Percentiles rank a stretch among this genome's conserved stretches.
phyloP scores from a whole-genome alignment of 192 early-diverging fungal species.

The Lunasporangiospora selenospora region DNA sequence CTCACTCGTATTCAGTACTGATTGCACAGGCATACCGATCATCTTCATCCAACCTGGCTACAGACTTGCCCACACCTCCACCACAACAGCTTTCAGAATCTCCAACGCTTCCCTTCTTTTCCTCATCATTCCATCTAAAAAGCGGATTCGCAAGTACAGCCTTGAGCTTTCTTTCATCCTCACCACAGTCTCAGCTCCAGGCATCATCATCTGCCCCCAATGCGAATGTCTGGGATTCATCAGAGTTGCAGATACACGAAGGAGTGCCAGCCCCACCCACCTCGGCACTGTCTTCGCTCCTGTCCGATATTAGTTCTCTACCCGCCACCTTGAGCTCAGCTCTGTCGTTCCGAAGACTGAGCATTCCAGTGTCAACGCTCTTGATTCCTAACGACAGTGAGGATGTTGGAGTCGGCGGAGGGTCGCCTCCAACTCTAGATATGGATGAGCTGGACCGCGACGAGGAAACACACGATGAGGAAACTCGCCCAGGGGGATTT shows the following conservation, averaged over 20 bases:
- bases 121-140: slow-evolving; percentile 2
- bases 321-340: slow-evolving; percentile 20
- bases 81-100: slow-evolving; percentile 8
- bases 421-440: slow-evolving; percentile 16
- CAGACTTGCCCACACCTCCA: slow-evolving; percentile 2
- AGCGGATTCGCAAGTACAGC: not conserved
- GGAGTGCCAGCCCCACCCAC: not conserved
- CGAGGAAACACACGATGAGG: no score
- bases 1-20: slow-evolving; percentile 12
- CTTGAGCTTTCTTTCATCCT: not conserved
- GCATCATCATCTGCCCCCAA: not conserved
- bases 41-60: not conserved
- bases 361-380: slow-evolving; percentile 15
- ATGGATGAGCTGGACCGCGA: slow-evolving; percentile 1
- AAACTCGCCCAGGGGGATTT: no score
- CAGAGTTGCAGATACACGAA: not conserved
- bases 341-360: slow-evolving; percentile 28
- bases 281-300: slow-evolving; percentile 24
- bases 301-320: slow-evolving; percentile 23
- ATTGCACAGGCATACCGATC: slow-evolving; percentile 5
- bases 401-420: slow-evolving; percentile 34
- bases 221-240: not conserved
- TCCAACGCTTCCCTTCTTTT: not conserved
- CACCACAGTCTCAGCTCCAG: not conserved
- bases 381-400: slow-evolving; percentile 23